Percentiles rank a stretch among this genome's conserved stretches.
These are phyloP conservation scores for Plasmodium malariae DNA, from an alignment of 169 alveolate genomes.

Conservation along the genomic window DNA sequence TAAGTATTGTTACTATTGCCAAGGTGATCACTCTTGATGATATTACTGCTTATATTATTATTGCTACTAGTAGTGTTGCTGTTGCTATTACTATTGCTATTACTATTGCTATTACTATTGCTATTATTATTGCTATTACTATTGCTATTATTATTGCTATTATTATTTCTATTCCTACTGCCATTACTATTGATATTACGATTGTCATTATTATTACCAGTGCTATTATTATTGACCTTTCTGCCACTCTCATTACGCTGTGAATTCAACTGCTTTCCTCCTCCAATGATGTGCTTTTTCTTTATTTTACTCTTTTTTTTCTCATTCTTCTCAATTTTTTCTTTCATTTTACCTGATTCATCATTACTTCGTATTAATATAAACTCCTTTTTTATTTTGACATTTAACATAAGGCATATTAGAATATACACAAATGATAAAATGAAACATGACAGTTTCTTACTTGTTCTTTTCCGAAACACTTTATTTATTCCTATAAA, in stretches of 20 bases:
- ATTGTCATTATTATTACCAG: not conserved
- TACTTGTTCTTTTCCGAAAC: slow-evolving; percentile 24
- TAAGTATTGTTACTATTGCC: not conserved
- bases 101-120: not conserved
- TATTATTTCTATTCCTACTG: not conserved
- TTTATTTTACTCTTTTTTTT: slow-evolving; percentile 7
- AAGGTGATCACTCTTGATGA: not conserved
- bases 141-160: not conserved
- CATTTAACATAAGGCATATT: slow-evolving; percentile 48
- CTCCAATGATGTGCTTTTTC: not conserved
- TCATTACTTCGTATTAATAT: slow-evolving; percentile 33
- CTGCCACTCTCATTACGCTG: not conserved
- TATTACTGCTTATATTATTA: not conserved
- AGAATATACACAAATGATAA: slow-evolving; percentile 53
- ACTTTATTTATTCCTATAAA: slow-evolving; percentile 50
- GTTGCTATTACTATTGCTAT: not conserved
- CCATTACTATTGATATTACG: not conserved
- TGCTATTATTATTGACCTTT: not conserved
- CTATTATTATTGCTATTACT: not conserved
- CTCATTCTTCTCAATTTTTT: not conserved
- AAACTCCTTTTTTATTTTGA: slow-evolving; percentile 47
- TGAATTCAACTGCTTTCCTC: not conserved
- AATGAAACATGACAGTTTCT: slow-evolving; percentile 43
- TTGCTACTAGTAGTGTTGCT: not conserved
- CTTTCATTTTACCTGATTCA: not conserved